Base-by-base conservation (phyloP, 768 basidiomycete genomes). In the Lentinula sp. region DNA sequence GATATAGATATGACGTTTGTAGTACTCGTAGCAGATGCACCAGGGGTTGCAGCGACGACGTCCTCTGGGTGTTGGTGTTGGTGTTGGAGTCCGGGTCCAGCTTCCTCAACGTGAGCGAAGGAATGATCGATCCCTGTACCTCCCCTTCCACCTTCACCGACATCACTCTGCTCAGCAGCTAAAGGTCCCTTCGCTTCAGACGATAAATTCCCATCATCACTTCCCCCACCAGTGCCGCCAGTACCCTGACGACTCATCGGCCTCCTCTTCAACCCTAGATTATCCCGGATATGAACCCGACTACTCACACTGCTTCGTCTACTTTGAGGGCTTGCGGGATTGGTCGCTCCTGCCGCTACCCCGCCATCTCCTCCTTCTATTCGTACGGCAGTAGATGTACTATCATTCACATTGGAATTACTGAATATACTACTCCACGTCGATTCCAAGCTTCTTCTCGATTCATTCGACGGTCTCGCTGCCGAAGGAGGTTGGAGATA, bases 371-470 rank as follows among this genome's bases (percentile, higher is more conserved):
- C 50, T 51, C 31, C 50, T 51, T 18, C 31, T 32, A 21, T 28
- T 31, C 23, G 9, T 43, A 13, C 42, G 31, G 49, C 21, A 13
- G 64, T 64, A 28, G 77, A 76, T 28, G 77, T 73, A 1, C 72
- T 39, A 39, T 39, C 13, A 39, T 28, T 28, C 28, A 28, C 28
- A 28, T 28, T 28, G 28, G 28, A 28, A 28, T 18, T 71, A 37
- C 70, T 75, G 18, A 73, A 67, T 37, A 75, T 66, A 65, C 80
- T 83, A 65, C 75, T 76, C 52, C 68, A 71, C n/a, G 70, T 70
- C 5, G 76, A 78, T 46, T 86, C 82, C 2, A 65, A 70, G 62
- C 79, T 84, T 40, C 70, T 72, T 53, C 75, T 75, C 46, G 79
- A 78, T 13, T 83, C 79, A 18, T 74, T 9, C 78, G 74, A 56